These are phyloP conservation scores for Sanghuangporus sanghuang DNA, from an alignment of 1,284 basidiomycete species.

Conservation along the genomic window DNA sequence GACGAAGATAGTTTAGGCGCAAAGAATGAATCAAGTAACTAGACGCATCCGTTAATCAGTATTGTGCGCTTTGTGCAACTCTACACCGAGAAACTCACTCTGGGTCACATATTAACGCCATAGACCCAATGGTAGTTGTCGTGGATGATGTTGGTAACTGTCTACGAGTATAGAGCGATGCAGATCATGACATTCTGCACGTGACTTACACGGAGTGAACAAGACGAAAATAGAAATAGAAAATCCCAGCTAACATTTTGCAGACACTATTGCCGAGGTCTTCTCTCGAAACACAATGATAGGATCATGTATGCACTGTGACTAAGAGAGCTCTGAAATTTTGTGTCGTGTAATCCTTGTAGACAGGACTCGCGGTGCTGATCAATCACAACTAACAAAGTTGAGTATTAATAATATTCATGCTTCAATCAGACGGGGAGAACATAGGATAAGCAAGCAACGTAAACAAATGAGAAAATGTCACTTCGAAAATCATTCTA, in stretches of 20 bases:
- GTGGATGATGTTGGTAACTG: neutral
- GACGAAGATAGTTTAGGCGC: constrained; percentile 81
- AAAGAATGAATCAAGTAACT: constrained; percentile 86
- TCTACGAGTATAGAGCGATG: neutral
- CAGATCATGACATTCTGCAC: neutral
- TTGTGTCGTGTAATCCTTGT: too few relatives aligned
- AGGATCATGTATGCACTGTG: too few relatives aligned
- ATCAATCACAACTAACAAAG: too few relatives aligned
- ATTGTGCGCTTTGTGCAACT: neutral
- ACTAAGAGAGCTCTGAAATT: too few relatives aligned
- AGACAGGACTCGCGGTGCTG: too few relatives aligned
- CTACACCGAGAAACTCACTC: constrained; percentile 7
- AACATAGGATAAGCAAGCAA: neutral
- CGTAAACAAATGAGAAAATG: neutral
- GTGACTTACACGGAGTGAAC: neutral
- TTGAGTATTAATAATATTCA: too few relatives aligned
- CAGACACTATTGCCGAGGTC: too few relatives aligned
- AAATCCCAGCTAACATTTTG: too few relatives aligned
- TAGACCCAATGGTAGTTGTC: neutral
- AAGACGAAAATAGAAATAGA: too few relatives aligned
- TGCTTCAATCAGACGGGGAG: neutral
- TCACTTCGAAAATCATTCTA: constrained; percentile 49
- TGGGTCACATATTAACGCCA: constrained; percentile 18
- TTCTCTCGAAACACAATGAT: too few relatives aligned
- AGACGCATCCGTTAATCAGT: constrained; percentile 13